phyloP scores from a whole-genome alignment of 1,284 basidiomycete genomes.

The Vanrija sp. region DNA sequence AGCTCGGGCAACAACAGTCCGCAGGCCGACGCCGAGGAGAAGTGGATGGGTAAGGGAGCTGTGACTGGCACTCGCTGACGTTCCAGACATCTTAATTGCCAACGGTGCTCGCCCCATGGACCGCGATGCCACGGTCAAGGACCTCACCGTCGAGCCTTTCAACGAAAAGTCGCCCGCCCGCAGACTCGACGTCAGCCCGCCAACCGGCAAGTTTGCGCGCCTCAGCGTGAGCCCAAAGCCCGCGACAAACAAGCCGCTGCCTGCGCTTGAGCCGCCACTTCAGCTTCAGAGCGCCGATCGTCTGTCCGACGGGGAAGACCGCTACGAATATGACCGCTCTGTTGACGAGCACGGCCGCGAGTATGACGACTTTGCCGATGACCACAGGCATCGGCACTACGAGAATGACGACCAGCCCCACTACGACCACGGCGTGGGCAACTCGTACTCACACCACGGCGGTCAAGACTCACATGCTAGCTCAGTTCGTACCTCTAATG shows the following conservation, averaged over 20 bases:
- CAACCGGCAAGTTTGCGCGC: constrained; percentile 14
- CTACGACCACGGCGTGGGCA: background rate
- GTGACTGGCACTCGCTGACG: constrained; percentile 31
- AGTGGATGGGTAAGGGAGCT: constrained; percentile 44
- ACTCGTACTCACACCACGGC: background rate
- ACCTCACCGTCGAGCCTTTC: background rate
- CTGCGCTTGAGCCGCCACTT: too few species aligned
- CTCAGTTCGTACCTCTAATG: too few species aligned
- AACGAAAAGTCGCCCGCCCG: background rate
- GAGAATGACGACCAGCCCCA: constrained; percentile 11
- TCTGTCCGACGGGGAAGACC: too few species aligned
- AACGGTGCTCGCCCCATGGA: constrained; percentile 59
- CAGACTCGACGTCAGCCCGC: constrained; percentile 7
- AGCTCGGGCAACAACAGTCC: constrained; percentile 46
- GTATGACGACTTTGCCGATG: too few species aligned
- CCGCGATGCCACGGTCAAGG: constrained; percentile 24
- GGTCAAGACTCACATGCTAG: too few species aligned
- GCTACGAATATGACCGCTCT: too few species aligned
- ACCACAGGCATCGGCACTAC: background rate
- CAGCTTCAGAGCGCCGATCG: too few species aligned
- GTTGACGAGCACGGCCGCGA: too few species aligned
- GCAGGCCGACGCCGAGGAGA: constrained; percentile 47
- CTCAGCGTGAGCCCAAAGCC: background rate
- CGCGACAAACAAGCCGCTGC: too few species aligned
- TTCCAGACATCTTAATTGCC: constrained; percentile 71